phyloP scores from a whole-genome alignment of 2,329 filamentous ascomycete species.

The Trichoderma lentiforme region DNA sequence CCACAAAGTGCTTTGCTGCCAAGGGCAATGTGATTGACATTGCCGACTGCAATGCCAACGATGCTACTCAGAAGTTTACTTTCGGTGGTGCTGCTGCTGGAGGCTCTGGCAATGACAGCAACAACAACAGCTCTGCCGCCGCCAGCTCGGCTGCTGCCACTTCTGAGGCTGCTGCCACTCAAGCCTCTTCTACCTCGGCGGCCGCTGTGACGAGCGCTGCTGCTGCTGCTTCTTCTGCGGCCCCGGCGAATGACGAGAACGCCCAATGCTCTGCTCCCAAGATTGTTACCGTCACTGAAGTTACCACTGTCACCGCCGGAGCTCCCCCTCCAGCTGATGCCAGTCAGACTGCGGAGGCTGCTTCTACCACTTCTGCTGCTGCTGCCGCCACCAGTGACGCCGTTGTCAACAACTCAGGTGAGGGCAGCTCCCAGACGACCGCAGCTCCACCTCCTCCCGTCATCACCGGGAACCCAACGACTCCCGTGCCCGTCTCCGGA shows the following conservation, averaged over 20 bases:
- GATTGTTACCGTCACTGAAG: background rate
- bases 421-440: background rate
- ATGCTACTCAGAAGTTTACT: constrained; percentile 43
- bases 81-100: constrained; percentile 22
- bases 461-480: constrained; percentile 36
- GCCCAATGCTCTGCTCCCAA: constrained; percentile 1
- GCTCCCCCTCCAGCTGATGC: background rate
- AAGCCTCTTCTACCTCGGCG: background rate
- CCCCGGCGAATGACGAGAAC: background rate
- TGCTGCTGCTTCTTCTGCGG: background rate
- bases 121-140: background rate
- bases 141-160: background rate
- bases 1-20: constrained; percentile 46
- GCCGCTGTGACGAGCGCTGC: background rate
- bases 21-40: constrained; percentile 43
- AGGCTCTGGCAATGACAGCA: background rate
- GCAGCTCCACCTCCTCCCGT: background rate
- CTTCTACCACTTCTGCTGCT: background rate
- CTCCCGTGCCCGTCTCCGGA: constrained; percentile 46
- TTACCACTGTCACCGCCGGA: background rate
- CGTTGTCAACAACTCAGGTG: background rate
- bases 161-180: background rate
- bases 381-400: background rate
- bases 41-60: constrained; percentile 39
- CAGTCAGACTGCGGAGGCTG: background rate